Base-by-base conservation (phyloP, 1,284 basidiomycete genomes). In the Meira miltonrushii region DNA sequence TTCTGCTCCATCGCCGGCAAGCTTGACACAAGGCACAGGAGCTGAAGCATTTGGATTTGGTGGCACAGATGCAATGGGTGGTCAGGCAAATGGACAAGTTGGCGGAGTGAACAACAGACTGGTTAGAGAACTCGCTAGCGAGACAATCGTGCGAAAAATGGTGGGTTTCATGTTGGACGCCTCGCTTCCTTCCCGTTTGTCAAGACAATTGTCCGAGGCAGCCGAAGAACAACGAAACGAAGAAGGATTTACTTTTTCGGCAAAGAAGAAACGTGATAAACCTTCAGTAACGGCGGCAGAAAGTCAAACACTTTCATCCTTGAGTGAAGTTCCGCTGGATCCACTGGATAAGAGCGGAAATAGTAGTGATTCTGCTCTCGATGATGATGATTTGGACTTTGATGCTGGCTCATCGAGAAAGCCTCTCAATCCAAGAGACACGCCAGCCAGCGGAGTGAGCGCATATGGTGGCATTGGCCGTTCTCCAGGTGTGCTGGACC, bases 91-190 rank as follows among this genome's bases (percentile, higher is more conserved):
- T 11, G 58, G 66, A 54, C 67, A 67, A 54, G 39, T 63, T 17
- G 61, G 66, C 7, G 68, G 71, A 39, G 69, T 65, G 49, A 69
- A 83, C 55, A 97, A 96, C 79, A 84, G 85, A 23, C 88, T 97
- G 54, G 89, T 92, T 2, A 84, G 94, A 39, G 90, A 97, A 77
- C 82, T 97, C n/a, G 92, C 92, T 1, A 84, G 85, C 55, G 83
- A 83, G 61, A 83, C 86, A 50, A 91, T 86, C 64, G 85, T 94
- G 23, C 79, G 83, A 49, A 88, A 84, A 43, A 83, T 98, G 55
- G 82, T 87, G 2, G 84, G 84, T 21, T 94, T 88, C 80, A 92
- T 95, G 80, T 82, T 95, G 25, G 83, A 86, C 60, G 85, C 87
- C 13, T 19, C 39, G 1, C 46, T 59, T 12, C 39, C 47, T 2